These are phyloP conservation scores for Sphaerobolus stellatus DNA, from an alignment of 1,284 basidiomycete species.

Conservation along the genomic window DNA sequence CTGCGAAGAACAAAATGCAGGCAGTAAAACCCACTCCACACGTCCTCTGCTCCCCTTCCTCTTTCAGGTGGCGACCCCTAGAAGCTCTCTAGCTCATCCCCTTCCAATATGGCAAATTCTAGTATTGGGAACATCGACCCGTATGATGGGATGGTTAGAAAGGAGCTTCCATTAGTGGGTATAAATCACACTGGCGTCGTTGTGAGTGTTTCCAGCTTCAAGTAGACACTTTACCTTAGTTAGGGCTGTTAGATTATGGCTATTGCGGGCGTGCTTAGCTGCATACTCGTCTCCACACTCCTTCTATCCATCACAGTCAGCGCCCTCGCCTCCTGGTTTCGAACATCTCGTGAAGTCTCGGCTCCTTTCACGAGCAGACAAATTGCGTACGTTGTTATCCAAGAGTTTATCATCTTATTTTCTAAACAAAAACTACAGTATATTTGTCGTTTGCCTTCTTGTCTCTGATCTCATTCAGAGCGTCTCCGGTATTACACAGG, in stretches of 20 bases:
- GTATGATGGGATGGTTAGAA: too few relatives aligned
- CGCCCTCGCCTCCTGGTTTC: background rate
- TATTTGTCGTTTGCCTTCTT: conserved; percentile 1
- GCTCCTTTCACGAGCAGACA: background rate
- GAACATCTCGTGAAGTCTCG: background rate
- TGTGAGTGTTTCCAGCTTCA: too few relatives aligned
- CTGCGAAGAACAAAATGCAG: too few relatives aligned
- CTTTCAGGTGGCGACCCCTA: too few relatives aligned
- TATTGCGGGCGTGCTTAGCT: background rate
- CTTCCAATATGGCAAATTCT: too few relatives aligned
- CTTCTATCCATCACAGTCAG: background rate
- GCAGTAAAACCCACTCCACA: too few relatives aligned
- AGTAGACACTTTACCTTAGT: too few relatives aligned
- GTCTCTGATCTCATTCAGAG: conserved; percentile 1
- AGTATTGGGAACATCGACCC: too few relatives aligned
- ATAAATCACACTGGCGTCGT: too few relatives aligned
- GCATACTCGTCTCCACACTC: background rate
- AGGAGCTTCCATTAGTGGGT: too few relatives aligned
- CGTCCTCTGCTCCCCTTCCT: too few relatives aligned
- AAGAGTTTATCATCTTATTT: background rate
- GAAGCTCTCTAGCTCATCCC: too few relatives aligned
- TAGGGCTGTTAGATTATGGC: conserved; percentile 1
- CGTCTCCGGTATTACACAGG: background rate
- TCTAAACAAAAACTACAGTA: background rate
- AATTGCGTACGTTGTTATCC: background rate